Conservation (phyloP, 2,329 filamentous ascomycete species). For the Alternaria ventricosa region DNA sequence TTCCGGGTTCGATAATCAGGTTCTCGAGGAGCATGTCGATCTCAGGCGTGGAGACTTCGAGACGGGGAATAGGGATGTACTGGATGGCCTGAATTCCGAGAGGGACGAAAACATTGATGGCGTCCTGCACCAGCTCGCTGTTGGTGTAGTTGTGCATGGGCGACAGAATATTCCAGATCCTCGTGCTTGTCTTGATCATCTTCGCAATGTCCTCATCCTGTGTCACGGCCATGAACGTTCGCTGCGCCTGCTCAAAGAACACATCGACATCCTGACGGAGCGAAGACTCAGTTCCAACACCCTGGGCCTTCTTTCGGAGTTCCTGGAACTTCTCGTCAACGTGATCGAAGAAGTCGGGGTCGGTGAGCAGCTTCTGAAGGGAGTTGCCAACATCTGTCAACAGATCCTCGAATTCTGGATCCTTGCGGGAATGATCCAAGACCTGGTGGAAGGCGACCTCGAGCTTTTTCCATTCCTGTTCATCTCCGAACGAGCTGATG, state of each 20-base stretch:
- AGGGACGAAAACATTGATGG: constrained; percentile 81
- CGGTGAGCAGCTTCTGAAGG: constrained; percentile 80
- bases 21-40: constrained; percentile 90
- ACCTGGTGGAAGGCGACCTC: constrained; percentile 73
- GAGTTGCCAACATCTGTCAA: constrained; percentile 75
- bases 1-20: constrained; percentile 85
- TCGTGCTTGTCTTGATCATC: constrained; percentile 70
- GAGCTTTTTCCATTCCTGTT: constrained; percentile 75
- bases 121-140: constrained; percentile 74
- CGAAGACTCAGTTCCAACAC: constrained; percentile 68
- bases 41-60: constrained; percentile 85
- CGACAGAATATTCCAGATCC: constrained; percentile 73
- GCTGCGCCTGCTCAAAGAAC: constrained; percentile 71
- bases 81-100: constrained; percentile 78
- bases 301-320: constrained; percentile 62
- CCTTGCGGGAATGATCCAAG: constrained; percentile 74
- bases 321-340: constrained; percentile 70
- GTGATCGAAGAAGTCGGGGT: constrained; percentile 84
- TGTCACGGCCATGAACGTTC: constrained; percentile 71
- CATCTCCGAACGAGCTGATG: constrained; percentile 78
- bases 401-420: constrained; percentile 82
- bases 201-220: constrained; percentile 75
- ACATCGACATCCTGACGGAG: constrained; percentile 76
- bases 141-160: constrained; percentile 70
- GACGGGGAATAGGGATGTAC: constrained; percentile 84